phyloP scores from a whole-genome alignment of 2,329 filamentous ascomycete species.

The Sporothrix protearum region DNA sequence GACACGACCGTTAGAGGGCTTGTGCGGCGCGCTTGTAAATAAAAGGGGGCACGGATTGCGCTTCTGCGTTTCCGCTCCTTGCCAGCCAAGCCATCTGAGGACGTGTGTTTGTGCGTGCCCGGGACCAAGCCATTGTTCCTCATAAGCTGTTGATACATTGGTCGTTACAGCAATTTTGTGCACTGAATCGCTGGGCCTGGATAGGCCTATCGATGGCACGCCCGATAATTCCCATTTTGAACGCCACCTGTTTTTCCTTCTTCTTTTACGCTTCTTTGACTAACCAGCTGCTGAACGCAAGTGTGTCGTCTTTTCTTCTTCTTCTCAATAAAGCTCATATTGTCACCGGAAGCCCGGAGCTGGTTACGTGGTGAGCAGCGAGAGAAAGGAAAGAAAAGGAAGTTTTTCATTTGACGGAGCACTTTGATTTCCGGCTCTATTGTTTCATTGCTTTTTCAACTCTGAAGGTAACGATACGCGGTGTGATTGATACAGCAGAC shows the following conservation, averaged over 20 bases:
- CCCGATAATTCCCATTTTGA: background rate
- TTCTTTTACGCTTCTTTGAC: too few relatives aligned
- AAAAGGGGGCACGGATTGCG: background rate
- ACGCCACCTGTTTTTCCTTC: background rate
- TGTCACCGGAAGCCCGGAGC: background rate
- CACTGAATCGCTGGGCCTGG: background rate
- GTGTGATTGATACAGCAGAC: background rate
- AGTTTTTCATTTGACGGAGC: background rate
- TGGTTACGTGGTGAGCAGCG: background rate
- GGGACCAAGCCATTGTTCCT: background rate
- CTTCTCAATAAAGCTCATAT: background rate
- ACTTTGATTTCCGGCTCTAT: background rate
- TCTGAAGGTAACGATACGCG: background rate
- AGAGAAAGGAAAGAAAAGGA: background rate
- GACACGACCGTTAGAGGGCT: background rate
- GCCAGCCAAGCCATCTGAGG: background rate
- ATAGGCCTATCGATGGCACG: background rate
- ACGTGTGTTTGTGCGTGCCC: background rate
- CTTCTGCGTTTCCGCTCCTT: background rate
- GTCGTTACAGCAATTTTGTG: too few relatives aligned
- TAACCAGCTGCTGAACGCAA: too few relatives aligned
- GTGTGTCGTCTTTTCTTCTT: background rate
- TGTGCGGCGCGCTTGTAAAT: background rate
- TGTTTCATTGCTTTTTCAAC: background rate
- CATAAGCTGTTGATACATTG: background rate